Base-by-base conservation (phyloP, 2,329 filamentous ascomycete genomes). In the Gremmenia infestans region DNA sequence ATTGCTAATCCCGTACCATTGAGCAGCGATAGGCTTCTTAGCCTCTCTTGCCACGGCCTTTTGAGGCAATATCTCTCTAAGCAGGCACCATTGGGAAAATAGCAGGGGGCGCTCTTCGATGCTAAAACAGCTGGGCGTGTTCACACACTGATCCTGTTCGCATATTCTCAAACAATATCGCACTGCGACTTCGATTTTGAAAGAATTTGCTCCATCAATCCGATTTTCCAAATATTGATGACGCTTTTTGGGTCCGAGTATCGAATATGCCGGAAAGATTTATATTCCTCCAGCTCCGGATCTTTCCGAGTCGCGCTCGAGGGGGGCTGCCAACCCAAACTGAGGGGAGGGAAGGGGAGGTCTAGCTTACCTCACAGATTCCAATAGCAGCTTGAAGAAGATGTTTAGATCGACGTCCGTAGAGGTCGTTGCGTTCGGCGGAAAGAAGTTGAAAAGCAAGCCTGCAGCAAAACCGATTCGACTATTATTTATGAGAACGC, bases 321-420 rank as follows among this genome's bases (percentile, higher is more conserved):
- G 42, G 53, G 48, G 57, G 56, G 61, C 65, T 64, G 63, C 65
- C 62, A 65, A 54, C 54, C 51, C 19, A 45, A 50, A 32, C 36
- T 53, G 22, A 49, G 19, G 28, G 36, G 46, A 45, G 50, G 46
- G 54, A 40, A 52, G 51, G 23, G 53, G 53, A 39, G 53, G 52
- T 15, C 5, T 45, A 39, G 61, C 67, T 66, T 62, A 68, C 67
- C 67, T 68, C 59, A 51, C 51, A 54, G 59, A 57, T 60, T 57
- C 49, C 56, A 63, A 53, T 55, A 62, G 57, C 59, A 58, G 57
- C 55, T 60, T 57, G 53, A 59, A 59, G 52, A 62, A 61, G 59
- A 65, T 67, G 59, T 62, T 60, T 58, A 60, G 54, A 61, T 57
- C 54, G 60, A 53, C 56, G 50, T 63, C 62, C 60, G 62, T 64